Base-by-base conservation (phyloP, 2,329 filamentous ascomycete genomes). In the Fusarium sacchari region DNA sequence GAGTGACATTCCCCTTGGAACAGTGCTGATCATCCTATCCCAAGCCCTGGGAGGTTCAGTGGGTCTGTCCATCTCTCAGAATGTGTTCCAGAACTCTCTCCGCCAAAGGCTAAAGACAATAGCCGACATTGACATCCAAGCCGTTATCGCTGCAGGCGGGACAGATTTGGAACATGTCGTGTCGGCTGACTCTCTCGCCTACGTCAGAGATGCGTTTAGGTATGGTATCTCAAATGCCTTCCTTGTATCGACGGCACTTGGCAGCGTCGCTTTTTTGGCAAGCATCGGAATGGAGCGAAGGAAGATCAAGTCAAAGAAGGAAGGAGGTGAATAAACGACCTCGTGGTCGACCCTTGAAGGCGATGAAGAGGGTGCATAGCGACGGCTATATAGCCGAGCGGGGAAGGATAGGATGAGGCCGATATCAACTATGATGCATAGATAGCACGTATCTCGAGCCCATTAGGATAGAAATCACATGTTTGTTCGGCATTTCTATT, bases 31-130 rank as follows among this genome's bases (percentile, higher is more conserved):
- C 4, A 82, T 87, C 26, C 86, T 87, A 71, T 79, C 79, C 8
- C 85, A 87, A 75, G 80, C 82, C 3, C 77, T 88, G 0, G 85
- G 85, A 34, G 86, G 86, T 7, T 67, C 74, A 11, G 55, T 77
- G 2, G 72, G 74, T 4, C 68, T 76, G 5, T 60, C 67, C 3
- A 69, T 77, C 8, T 72, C 72, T 12, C 74, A 74, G 17, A 77
- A 76, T 10, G 60, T 77, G 1, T 77, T 77, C 24, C 69, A 75
- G 24, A 73, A 72, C 13, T 55, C 36, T 8, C 57, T 76, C 1
- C 61, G 40, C 9, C 46, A 53, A 11, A 43, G 55, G 17, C 55
- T 77, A 5, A 37, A 39, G 2, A 36, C 58, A 24, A 69, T 77
- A 8, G 8, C 37, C 6, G 64, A 36, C 1, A 46, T 77, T 4